Evolutionary conservation across 108 stramenopile genomes (phyloP), one percentile per base, ranked within the genome.

Genomic region (Pseudonitzschia multiseries): DNA sequence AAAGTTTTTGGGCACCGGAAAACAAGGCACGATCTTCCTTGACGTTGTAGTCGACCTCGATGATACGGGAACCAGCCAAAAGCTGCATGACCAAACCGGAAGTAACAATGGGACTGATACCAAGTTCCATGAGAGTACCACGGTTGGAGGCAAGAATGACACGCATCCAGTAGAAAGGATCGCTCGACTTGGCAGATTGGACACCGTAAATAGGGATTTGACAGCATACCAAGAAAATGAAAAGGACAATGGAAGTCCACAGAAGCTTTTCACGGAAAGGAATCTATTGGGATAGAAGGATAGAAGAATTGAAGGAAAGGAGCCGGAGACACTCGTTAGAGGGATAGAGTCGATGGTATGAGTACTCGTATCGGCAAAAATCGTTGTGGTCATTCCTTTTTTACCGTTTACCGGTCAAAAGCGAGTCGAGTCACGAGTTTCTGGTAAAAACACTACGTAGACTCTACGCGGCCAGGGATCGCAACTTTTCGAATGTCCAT

Each of bases 141-240:
- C 97, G 91, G 88, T 99, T 99, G 73, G 98, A 99, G 33, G 99
- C 99, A n/a, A 99, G 89, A 72, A 99, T 98, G 54, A 99, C 97
- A 28, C 99, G 94, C 96, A 99, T 97, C 97, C 97, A 99, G 88
- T 97, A 98, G 89, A 99, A 98, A 21, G 99, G 99, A 83, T 99
- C 99, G 48, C 97, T 97, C 27, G 97, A 97, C 84, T 98, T 98
- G 71, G 96, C 95, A 4, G 87, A 91, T 77, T 96, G 93, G 41
- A 99, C 93, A 74, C 98, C 99, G 84, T 99, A 99, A 76, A 99
- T 88, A 29, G 99, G 99, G 75, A 99, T 98, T 82, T 99, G 99
- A 71, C 99, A 98, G 83, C 97, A 97, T 14, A 99, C 99, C 71
- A 99, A 84, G 87, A 98, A 99, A 76, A 99, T 98, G 86, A 99